These are phyloP conservation scores for Rhizoclosmatium globosum DNA, from an alignment of 192 early-diverging fungal genomes.

Conservation along the genomic window DNA sequence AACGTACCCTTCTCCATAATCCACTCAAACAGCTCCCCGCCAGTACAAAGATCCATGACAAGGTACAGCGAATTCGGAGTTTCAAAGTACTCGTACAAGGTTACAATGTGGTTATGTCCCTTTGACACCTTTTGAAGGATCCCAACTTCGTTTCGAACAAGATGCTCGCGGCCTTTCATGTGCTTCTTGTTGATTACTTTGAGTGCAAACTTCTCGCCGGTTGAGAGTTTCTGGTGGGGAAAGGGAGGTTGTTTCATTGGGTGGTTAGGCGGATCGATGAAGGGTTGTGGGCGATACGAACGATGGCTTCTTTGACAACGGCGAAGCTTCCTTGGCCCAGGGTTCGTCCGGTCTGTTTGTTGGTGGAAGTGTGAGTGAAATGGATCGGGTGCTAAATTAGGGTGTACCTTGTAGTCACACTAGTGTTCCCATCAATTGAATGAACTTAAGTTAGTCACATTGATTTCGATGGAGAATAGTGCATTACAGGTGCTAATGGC, in stretches of 20 bases:
- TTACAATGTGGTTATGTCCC: slow-evolving; percentile 91
- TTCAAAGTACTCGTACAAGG: slow-evolving; percentile 50
- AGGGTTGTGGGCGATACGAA: not conserved
- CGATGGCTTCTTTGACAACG: slow-evolving; percentile 55
- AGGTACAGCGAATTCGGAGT: slow-evolving; percentile 48
- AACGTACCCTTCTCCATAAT: slow-evolving; percentile 45
- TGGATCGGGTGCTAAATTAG: not conserved
- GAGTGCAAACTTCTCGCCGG: slow-evolving; percentile 81
- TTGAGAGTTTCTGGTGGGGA: slow-evolving; percentile 55
- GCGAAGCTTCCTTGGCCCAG: slow-evolving; percentile 60
- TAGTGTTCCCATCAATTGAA: not conserved
- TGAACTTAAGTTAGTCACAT: not conserved
- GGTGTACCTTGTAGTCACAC: slow-evolving; percentile 28
- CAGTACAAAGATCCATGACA: slow-evolving; percentile 54
- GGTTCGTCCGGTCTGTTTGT: slow-evolving; percentile 52
- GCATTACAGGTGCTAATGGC: slow-evolving; percentile 10
- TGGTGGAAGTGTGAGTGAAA: not conserved
- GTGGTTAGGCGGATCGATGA: not conserved
- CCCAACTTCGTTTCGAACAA: slow-evolving; percentile 92
- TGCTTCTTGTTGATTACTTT: slow-evolving; percentile 92
- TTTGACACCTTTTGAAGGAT: slow-evolving; percentile 77
- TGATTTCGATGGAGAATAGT: not conserved
- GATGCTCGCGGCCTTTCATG: slow-evolving; percentile 80
- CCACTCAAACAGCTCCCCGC: slow-evolving; percentile 50
- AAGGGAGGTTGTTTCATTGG: not conserved